phyloP scores from a whole-genome alignment of 2,329 filamentous ascomycete species.

The Reticulascus tulasneorum region DNA sequence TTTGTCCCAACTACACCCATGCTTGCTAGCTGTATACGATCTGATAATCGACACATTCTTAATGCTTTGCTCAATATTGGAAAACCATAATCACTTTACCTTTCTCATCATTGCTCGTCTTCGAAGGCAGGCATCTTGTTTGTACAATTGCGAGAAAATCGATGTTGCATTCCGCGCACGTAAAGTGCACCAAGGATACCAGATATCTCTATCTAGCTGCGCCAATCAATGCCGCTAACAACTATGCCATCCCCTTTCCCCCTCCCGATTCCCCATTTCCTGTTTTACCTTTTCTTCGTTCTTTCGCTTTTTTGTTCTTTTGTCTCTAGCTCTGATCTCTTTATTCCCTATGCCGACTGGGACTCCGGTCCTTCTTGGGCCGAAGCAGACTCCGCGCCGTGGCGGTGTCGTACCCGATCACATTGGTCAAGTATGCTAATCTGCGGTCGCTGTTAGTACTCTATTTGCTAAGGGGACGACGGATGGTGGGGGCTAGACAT shows the following conservation, averaged over 20 bases:
- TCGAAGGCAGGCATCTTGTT: too few species aligned
- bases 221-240: background rate
- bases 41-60: too few species aligned
- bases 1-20: too few species aligned
- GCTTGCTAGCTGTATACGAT: too few species aligned
- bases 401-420: slow-evolving; percentile 15
- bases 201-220: background rate
- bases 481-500: slow-evolving; percentile 31
- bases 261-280: too few species aligned
- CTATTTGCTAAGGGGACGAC: background rate
- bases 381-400: slow-evolving; percentile 12
- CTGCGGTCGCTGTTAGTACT: slow-evolving; percentile 5
- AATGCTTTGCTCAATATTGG: too few species aligned
- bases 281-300: too few species aligned
- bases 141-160: too few species aligned
- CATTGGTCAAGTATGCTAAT: slow-evolving; percentile 12
- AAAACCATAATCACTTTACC: too few species aligned
- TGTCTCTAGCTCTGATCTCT: background rate
- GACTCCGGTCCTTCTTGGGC: slow-evolving; percentile 8
- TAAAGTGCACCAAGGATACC: too few species aligned
- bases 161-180: too few species aligned
- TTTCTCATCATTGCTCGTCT: too few species aligned
- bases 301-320: background rate
- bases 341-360: slow-evolving; percentile 4
- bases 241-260: background rate